phyloP scores from a whole-genome alignment of 2,329 filamentous ascomycete genomes.

The Fusarium chaquense region DNA sequence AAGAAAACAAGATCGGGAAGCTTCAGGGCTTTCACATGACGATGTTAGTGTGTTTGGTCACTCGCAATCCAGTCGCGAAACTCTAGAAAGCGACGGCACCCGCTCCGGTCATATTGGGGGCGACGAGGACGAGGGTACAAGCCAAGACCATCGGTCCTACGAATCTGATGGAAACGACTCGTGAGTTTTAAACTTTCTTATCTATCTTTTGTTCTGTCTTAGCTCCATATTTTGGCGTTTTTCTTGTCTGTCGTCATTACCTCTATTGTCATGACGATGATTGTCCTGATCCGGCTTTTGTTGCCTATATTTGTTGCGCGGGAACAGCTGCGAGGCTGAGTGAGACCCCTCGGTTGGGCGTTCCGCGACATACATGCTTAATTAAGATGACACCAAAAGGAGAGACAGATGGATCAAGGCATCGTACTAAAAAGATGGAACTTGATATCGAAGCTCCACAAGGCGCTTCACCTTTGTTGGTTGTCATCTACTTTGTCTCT shows the following conservation, averaged over 20 bases:
- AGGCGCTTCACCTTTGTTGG: slow-evolving; percentile 3
- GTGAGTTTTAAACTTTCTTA: slow-evolving; percentile 40
- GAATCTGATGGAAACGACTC: slow-evolving; percentile 52
- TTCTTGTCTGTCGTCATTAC: background rate
- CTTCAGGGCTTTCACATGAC: slow-evolving; percentile 44
- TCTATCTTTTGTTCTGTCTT: slow-evolving; percentile 9
- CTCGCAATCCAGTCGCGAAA: slow-evolving; percentile 56
- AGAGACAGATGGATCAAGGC: slow-evolving; percentile 17
- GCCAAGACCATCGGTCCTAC: slow-evolving; percentile 52
- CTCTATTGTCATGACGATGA: slow-evolving; percentile 2
- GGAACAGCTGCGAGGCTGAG: slow-evolving; percentile 35
- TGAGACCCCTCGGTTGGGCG: slow-evolving; percentile 21
- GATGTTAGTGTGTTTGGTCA: slow-evolving; percentile 49
- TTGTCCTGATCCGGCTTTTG: slow-evolving; percentile 4
- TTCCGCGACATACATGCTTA: slow-evolving; percentile 38
- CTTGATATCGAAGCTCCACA: slow-evolving; percentile 21
- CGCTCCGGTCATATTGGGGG: slow-evolving; percentile 50
- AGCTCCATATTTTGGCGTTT: background rate
- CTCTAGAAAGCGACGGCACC: slow-evolving; percentile 53
- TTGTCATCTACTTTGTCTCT: background rate
- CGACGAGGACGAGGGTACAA: slow-evolving; percentile 50
- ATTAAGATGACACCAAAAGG: slow-evolving; percentile 27
- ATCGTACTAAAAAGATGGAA: slow-evolving; percentile 25
- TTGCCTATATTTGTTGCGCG: slow-evolving; percentile 22
- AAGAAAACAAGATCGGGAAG: slow-evolving; percentile 60